These are phyloP conservation scores for Tilletia indica DNA, from an alignment of 1,284 basidiomycete genomes.

Conservation along the genomic window DNA sequence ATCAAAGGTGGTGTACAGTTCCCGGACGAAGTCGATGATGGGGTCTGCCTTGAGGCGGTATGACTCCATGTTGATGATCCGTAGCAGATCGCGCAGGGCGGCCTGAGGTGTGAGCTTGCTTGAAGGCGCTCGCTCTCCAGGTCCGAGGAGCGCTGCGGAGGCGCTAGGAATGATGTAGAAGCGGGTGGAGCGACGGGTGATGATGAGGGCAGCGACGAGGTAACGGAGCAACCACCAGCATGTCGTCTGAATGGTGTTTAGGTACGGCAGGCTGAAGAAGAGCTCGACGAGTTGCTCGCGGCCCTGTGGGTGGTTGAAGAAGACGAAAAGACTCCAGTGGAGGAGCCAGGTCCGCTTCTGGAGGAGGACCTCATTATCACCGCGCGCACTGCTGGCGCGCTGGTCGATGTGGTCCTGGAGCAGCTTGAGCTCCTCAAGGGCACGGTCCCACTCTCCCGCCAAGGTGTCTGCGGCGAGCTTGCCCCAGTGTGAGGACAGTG, in stretches of 20 bases:
- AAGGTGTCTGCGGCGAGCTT: constrained; percentile 96
- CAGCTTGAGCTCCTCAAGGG: constrained; percentile 87
- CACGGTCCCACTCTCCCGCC: constrained; percentile 88
- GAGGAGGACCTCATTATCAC: constrained; percentile 66
- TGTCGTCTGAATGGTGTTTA: constrained; percentile 96
- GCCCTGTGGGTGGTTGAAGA: constrained; percentile 92
- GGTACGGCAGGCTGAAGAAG: constrained; percentile 90
- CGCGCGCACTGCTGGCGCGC: background rate
- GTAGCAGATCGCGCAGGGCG: constrained; percentile 51
- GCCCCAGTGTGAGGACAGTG: constrained; percentile 94
- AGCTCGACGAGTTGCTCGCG: constrained; percentile 92
- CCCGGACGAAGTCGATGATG: constrained; percentile 86
- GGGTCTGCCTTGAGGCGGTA: constrained; percentile 79
- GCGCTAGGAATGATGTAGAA: constrained; percentile 44
- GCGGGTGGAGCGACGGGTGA: constrained; percentile 69
- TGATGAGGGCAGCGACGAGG: constrained; percentile 85
- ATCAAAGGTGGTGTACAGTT: constrained; percentile 89
- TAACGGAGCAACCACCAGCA: constrained; percentile 94
- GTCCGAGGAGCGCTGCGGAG: constrained; percentile 32
- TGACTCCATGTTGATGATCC: constrained; percentile 50
- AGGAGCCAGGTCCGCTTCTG: constrained; percentile 93
- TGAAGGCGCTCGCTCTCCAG: constrained; percentile 44
- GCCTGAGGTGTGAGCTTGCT: constrained; percentile 49
- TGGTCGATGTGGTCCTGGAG: constrained; percentile 85
- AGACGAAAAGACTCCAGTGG: constrained; percentile 97